Evolutionary conservation across 306 rosid genomes (phyloP).

Genomic region (Hippophae gyantsensis): DNA sequence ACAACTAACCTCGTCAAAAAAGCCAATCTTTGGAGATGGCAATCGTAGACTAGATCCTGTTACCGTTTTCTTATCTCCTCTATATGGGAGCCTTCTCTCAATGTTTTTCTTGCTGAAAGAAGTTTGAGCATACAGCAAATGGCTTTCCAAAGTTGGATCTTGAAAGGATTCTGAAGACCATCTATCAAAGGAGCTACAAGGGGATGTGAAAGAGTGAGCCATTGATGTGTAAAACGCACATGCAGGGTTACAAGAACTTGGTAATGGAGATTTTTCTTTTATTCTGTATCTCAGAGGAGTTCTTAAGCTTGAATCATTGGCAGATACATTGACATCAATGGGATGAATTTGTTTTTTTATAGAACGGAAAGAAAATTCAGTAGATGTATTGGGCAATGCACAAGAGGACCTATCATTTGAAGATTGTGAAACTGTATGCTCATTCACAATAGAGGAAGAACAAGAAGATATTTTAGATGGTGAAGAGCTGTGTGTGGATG

Average conservation of each 20-base stretch:
- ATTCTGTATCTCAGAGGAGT: slow-evolving; percentile 14
- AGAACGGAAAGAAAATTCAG: slow-evolving; percentile 11
- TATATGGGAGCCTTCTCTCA: slow-evolving; percentile 4
- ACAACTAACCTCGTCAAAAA: slow-evolving; percentile 41
- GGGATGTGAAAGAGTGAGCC: slow-evolving; percentile 21
- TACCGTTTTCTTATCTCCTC: background rate
- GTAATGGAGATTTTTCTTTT: slow-evolving; percentile 9
- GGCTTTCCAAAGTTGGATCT: slow-evolving; percentile 5
- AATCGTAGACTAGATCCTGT: slow-evolving; percentile 23
- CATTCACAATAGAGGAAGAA: background rate
- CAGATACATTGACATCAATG: background rate
- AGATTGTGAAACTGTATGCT: slow-evolving; percentile 9
- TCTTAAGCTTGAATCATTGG: slow-evolving; percentile 1
- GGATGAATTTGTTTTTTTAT: slow-evolving; percentile 5
- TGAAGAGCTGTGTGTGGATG: slow-evolving; percentile 6
- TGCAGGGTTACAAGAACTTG: slow-evolving; percentile 4
- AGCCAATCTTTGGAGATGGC: slow-evolving; percentile 47
- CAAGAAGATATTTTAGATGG: slow-evolving; percentile 14
- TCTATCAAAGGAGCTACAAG: slow-evolving; percentile 22
- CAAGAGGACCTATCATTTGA: slow-evolving; percentile 1
- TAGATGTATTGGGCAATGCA: slow-evolving; percentile 2
- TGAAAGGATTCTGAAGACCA: slow-evolving; percentile 20
- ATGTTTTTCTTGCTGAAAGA: background rate
- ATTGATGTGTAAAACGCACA: slow-evolving; percentile 17
- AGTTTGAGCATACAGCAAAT: background rate